Conservation (phyloP, 2,329 filamentous ascomycete species). For the Blumeria graminis region DNA sequence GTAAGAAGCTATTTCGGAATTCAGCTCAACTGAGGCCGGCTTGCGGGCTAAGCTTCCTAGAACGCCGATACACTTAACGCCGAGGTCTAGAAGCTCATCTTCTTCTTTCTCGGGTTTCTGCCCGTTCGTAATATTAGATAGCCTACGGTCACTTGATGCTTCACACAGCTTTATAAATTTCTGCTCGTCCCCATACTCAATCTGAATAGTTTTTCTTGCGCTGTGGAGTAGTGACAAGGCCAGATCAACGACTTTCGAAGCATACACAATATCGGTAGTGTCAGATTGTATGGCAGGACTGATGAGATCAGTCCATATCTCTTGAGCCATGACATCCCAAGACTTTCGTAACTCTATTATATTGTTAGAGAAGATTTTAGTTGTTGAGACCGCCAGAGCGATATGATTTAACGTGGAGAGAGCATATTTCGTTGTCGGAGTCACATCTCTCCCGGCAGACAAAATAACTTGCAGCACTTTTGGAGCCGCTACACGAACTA, state of each 20-base stretch:
- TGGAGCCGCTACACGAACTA: slow-evolving; percentile 14
- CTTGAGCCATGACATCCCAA: slow-evolving; percentile 28
- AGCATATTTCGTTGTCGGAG: slow-evolving; percentile 26
- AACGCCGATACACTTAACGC: slow-evolving; percentile 42
- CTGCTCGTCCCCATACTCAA: slow-evolving; percentile 28
- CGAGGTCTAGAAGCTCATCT: slow-evolving; percentile 34
- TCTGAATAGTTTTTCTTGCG: slow-evolving; percentile 24
- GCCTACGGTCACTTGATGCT: slow-evolving; percentile 22
- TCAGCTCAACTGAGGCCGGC: slow-evolving; percentile 27
- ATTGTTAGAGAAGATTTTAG: slow-evolving; percentile 33
- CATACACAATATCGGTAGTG: slow-evolving; percentile 34
- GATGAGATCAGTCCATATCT: slow-evolving; percentile 33
- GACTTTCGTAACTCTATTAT: slow-evolving; percentile 22
- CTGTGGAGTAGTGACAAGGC: slow-evolving; percentile 39
- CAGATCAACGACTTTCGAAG: slow-evolving; percentile 37
- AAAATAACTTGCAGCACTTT: slow-evolving; percentile 9
- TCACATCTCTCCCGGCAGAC: slow-evolving; percentile 10
- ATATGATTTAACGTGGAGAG: slow-evolving; percentile 41
- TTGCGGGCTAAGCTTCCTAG: slow-evolving; percentile 36
- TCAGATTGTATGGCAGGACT: slow-evolving; percentile 32
- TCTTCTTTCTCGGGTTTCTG: slow-evolving; percentile 10
- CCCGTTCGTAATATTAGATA: slow-evolving; percentile 6
- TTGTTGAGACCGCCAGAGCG: slow-evolving; percentile 37
- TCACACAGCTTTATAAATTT: slow-evolving; percentile 43
- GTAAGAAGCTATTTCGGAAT: slow-evolving; percentile 39